phyloP scores from a whole-genome alignment of 2,329 filamentous ascomycete genomes.

The Pseudogymnoascus sp. region DNA sequence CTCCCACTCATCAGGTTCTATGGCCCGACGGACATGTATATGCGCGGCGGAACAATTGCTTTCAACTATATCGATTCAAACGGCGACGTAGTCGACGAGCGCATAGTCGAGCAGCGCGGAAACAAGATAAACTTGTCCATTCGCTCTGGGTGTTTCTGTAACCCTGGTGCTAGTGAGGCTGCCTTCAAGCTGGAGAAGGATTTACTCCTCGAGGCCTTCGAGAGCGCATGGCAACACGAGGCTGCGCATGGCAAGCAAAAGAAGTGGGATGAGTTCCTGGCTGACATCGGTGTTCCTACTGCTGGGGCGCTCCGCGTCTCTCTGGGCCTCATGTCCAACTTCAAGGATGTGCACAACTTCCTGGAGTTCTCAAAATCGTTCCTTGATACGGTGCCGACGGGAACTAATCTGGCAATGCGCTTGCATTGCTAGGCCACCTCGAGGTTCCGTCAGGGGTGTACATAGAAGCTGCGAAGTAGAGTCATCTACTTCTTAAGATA shows the following conservation, averaged over 20 bases:
- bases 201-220: conserved; percentile 12
- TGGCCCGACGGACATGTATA: conserved; percentile 26
- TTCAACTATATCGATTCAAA: conserved; percentile 32
- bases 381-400: neutral
- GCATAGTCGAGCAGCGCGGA: conserved; percentile 30
- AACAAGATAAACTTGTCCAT: conserved; percentile 29
- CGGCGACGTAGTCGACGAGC: conserved; percentile 31
- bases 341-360: conserved; percentile 30
- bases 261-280: conserved; percentile 22
- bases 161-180: conserved; percentile 33
- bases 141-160: conserved; percentile 37
- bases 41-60: conserved; percentile 31
- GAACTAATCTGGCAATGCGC: neutral
- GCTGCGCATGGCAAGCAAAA: neutral
- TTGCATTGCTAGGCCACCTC: neutral
- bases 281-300: conserved; percentile 18
- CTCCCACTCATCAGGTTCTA: conserved; percentile 29
- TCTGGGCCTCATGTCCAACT: conserved; percentile 32
- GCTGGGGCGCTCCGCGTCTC: conserved; percentile 33
- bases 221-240: neutral
- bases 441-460: neutral
- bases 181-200: conserved; percentile 26
- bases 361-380: conserved; percentile 28
- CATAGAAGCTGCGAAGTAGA: neutral
- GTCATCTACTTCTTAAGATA: neutral